Conservation (phyloP, 1,139 yeast genomes). For the Yamadazyma taylorii region DNA sequence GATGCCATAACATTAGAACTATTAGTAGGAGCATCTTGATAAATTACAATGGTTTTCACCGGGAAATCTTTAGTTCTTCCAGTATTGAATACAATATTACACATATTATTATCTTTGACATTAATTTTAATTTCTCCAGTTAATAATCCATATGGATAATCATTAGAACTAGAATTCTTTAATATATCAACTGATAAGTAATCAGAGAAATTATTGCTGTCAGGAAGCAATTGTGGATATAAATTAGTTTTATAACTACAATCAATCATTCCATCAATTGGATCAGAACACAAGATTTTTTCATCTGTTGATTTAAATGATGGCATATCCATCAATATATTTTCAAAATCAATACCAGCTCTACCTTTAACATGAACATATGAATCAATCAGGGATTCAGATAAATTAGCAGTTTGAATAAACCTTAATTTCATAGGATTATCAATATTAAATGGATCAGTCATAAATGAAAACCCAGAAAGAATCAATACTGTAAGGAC, state of each 20-base stretch:
- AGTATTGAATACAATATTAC: conserved; percentile 54
- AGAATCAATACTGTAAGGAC: conserved; percentile 33
- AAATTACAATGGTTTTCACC: conserved; percentile 59
- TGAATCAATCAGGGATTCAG: conserved; percentile 26
- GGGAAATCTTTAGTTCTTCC: conserved; percentile 39
- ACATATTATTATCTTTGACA: conserved; percentile 63
- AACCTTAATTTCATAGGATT: conserved; percentile 74
- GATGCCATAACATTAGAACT: conserved; percentile 9
- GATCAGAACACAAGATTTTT: conserved; percentile 33
- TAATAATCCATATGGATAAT: conserved; percentile 65
- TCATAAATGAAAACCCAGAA: conserved; percentile 34
- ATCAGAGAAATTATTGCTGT: conserved; percentile 34
- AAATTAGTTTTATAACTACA: conserved; percentile 54
- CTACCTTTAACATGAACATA: conserved; percentile 54
- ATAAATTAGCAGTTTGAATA: conserved; percentile 55
- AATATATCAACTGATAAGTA: conserved; percentile 52
- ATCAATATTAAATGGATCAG: conserved; percentile 54
- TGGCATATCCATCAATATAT: conserved; percentile 59
- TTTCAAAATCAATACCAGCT: conserved; percentile 36
- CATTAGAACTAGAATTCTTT: conserved; percentile 45
- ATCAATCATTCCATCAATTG: conserved; percentile 47
- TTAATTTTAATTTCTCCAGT: conserved; percentile 60
- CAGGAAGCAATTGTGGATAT: conserved; percentile 52
- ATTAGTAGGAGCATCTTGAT: conserved; percentile 28
- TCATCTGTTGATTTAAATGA: conserved; percentile 45